Evolutionary conservation across 2,329 filamentous ascomycete genomes (phyloP).

Genomic region (Botrytis deweyae): DNA sequence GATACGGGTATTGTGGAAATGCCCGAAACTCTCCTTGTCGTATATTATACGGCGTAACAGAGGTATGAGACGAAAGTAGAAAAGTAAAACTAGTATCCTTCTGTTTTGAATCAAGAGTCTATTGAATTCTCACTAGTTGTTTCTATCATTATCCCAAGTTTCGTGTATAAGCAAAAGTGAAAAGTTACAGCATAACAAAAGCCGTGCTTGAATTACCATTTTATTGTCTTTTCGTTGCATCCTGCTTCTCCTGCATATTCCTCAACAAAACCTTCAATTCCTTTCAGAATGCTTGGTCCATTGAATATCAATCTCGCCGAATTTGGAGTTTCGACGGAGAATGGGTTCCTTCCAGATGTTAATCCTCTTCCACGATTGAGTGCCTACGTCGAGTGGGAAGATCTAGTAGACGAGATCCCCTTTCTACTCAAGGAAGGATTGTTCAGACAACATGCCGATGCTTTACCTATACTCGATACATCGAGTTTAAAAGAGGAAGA

Average conservation of each 20-base stretch:
- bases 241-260: background rate
- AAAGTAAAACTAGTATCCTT: conserved; percentile 1
- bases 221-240: background rate
- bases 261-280: background rate
- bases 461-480: conserved; percentile 69
- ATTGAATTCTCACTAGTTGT: background rate
- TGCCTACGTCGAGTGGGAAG: conserved; percentile 82
- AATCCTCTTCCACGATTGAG: conserved; percentile 63
- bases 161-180: background rate
- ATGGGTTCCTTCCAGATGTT: conserved; percentile 72
- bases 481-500: conserved; percentile 59
- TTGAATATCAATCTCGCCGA: conserved; percentile 32
- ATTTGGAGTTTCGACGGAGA: conserved; percentile 31
- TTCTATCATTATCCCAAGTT: background rate
- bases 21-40: background rate
- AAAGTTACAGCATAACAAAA: background rate
- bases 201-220: background rate
- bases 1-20: background rate
- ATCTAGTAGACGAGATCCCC: conserved; percentile 66
- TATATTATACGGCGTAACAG: background rate
- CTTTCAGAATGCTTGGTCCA: conserved; percentile 31
- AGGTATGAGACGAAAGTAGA: background rate
- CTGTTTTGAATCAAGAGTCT: background rate
- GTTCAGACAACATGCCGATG: conserved; percentile 61
- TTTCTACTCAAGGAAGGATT: conserved; percentile 61